Percentiles rank a stretch among this genome's conserved stretches.
These are phyloP conservation scores for Magnaporthales sp. DNA, from an alignment of 2,329 filamentous ascomycete genomes.

Conservation along the genomic window DNA sequence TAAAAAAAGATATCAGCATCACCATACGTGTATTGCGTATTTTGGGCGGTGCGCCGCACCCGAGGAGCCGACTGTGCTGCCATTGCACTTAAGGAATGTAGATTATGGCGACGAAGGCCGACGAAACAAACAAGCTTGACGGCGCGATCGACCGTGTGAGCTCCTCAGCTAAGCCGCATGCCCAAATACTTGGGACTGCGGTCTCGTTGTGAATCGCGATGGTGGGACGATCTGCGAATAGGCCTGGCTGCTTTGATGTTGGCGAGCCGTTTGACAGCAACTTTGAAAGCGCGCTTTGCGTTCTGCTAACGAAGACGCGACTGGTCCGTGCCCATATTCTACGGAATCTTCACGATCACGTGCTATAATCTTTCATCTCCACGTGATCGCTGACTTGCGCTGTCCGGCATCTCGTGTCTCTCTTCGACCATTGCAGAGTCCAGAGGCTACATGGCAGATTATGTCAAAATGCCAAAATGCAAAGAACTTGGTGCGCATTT, in stretches of 20 bases:
- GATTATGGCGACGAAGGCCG: not conserved
- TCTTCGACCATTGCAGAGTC: too few relatives aligned
- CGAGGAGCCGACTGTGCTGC: slow-evolving; percentile 22
- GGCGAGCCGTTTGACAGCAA: not conserved
- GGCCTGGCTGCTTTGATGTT: not conserved
- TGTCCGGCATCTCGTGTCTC: too few relatives aligned
- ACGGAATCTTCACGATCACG: not conserved
- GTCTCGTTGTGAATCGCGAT: not conserved
- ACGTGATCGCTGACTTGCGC: too few relatives aligned
- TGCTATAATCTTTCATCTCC: not conserved
- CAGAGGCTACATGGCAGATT: too few relatives aligned
- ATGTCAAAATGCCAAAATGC: too few relatives aligned
- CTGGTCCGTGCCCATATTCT: not conserved
- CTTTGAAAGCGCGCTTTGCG: not conserved
- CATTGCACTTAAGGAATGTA: slow-evolving; percentile 10
- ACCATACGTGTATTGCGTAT: slow-evolving; percentile 38
- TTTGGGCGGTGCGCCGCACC: slow-evolving; percentile 38
- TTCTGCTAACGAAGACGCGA: not conserved
- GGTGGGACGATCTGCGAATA: not conserved
- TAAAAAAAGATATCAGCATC: not conserved
- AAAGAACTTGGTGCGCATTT: too few relatives aligned
- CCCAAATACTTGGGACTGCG: not conserved
- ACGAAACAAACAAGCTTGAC: not conserved
- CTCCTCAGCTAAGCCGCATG: slow-evolving; percentile 1
- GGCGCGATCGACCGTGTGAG: not conserved